A percentile compares a stretch with the other conserved stretches of the same genome.
Evolutionary conservation across 805 yeast species (phyloP).

Genomic region (Candida stauntonica): DNA sequence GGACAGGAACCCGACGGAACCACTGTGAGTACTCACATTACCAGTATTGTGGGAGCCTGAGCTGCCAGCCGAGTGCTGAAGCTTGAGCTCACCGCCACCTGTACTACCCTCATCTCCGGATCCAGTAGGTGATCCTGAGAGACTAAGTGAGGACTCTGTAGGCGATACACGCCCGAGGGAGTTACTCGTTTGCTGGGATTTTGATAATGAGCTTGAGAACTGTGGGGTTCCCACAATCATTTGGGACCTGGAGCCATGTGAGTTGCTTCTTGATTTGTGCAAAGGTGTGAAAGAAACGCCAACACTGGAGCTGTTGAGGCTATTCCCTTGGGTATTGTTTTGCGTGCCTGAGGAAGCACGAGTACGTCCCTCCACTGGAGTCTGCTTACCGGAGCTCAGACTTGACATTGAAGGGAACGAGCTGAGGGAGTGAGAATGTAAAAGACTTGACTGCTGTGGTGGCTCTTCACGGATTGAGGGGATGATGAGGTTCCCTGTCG

Average conservation of each 20-base stretch:
- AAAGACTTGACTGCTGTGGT: constrained; percentile 1
- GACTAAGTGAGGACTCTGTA: constrained; percentile 2
- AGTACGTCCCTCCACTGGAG: constrained; percentile 9
- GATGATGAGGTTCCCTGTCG: constrained; percentile 16
- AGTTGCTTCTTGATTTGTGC: constrained; percentile 15
- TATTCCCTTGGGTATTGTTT: not conserved
- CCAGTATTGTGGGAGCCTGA: not conserved
- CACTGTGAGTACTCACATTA: not conserved
- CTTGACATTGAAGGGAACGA: constrained; percentile 26
- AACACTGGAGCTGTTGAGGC: constrained; percentile 1
- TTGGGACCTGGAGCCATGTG: constrained; percentile 7
- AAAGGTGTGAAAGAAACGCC: constrained; percentile 9
- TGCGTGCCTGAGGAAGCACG: constrained; percentile 9
- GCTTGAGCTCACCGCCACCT: not conserved
- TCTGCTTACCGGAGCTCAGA: constrained; percentile 16
- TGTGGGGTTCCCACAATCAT: not conserved
- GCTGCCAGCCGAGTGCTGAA: not conserved
- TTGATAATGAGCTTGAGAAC: not conserved
- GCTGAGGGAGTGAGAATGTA: constrained; percentile 10
- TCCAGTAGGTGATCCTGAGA: constrained; percentile 6
- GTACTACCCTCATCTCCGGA: constrained; percentile 1
- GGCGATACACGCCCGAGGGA: constrained; percentile 6
- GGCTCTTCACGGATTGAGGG: constrained; percentile 20
- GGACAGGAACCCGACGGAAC: constrained; percentile 5
- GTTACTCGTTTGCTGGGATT: not conserved